A percentile compares a stretch with the other conserved stretches of the same genome.
These are phyloP conservation scores for Serpula lacrymans DNA, from an alignment of 768 basidiomycete species.

Conservation along the genomic window DNA sequence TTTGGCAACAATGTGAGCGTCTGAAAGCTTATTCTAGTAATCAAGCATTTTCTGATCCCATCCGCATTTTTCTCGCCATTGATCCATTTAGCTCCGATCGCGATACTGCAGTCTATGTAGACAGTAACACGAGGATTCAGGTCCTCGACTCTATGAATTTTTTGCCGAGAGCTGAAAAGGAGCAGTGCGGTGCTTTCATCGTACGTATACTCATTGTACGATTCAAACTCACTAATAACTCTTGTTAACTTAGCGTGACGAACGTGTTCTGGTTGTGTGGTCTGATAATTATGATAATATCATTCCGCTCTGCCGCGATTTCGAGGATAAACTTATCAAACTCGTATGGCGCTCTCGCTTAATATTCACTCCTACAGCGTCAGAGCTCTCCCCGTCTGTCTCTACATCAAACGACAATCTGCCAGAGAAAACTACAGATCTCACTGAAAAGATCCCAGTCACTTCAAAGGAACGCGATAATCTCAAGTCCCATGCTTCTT, in stretches of 20 bases:
- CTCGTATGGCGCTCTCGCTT: conserved; percentile 67
- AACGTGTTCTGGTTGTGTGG: conserved; percentile 82
- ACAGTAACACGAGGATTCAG: conserved; percentile 82
- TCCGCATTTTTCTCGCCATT: background rate
- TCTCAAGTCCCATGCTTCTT: background rate
- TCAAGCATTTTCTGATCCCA: background rate
- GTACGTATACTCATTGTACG: conserved; percentile 36
- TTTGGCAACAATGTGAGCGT: conserved; percentile 54
- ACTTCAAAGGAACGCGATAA: conserved; percentile 5
- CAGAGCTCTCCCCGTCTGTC: conserved; percentile 41
- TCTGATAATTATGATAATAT: conserved; percentile 79
- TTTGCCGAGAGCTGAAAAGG: conserved; percentile 79
- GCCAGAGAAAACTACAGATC: conserved; percentile 40
- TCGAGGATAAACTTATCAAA: conserved; percentile 75
- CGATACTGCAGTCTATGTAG: conserved; percentile 62
- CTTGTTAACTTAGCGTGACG: conserved; percentile 57
- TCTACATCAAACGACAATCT: conserved; percentile 55
- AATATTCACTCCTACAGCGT: conserved; percentile 32
- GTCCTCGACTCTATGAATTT: conserved; percentile 68
- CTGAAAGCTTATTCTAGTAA: background rate
- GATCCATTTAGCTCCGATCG: conserved; percentile 50
- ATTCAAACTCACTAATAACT: conserved; percentile 2
- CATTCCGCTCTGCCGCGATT: conserved; percentile 68
- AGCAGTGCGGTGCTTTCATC: conserved; percentile 87
- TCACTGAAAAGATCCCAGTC: conserved; percentile 15